These are phyloP conservation scores for Hypoxylon cercidicola DNA, from an alignment of 495 filamentous ascomycete genomes.

Conservation along the genomic window DNA sequence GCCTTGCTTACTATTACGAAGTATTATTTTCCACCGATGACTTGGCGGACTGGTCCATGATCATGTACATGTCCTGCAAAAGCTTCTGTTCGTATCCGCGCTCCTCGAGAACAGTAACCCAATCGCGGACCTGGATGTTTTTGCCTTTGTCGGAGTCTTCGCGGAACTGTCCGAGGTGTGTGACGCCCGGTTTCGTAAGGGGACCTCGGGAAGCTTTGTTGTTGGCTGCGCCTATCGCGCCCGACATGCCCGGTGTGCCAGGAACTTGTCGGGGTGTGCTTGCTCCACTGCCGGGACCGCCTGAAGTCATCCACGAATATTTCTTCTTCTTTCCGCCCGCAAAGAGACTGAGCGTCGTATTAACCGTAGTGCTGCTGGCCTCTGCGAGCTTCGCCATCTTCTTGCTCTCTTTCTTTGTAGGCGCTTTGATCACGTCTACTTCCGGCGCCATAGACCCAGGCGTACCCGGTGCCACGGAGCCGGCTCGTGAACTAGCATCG, in stretches of 20 bases:
- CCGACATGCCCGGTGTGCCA: slow-evolving; percentile 43
- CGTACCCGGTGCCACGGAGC: slow-evolving; percentile 60
- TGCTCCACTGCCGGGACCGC: slow-evolving; percentile 54
- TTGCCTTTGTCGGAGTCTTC: slow-evolving; percentile 70
- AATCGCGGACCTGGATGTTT: slow-evolving; percentile 76
- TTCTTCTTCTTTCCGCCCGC: slow-evolving; percentile 65
- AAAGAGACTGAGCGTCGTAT: slow-evolving; percentile 64
- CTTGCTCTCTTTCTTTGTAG: slow-evolving; percentile 68
- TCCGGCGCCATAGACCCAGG: slow-evolving; percentile 61
- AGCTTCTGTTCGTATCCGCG: slow-evolving; percentile 66
- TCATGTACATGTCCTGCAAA: slow-evolving; percentile 63
- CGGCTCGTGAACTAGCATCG: slow-evolving; percentile 51
- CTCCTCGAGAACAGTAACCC: slow-evolving; percentile 70
- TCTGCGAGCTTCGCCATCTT: slow-evolving; percentile 65
- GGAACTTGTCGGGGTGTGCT: slow-evolving; percentile 55
- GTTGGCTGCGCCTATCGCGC: slow-evolving; percentile 16
- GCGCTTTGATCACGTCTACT: slow-evolving; percentile 51
- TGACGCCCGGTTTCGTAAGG: slow-evolving; percentile 42
- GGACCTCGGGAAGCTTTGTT: slow-evolving; percentile 34
- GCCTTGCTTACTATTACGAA: slow-evolving; percentile 14
- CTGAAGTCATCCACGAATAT: slow-evolving; percentile 69
- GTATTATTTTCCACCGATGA: slow-evolving; percentile 26
- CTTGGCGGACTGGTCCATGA: slow-evolving; percentile 56
- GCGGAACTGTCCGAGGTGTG: slow-evolving; percentile 67
- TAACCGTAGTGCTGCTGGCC: slow-evolving; percentile 65